phyloP scores from a whole-genome alignment of 192 early-diverging fungal species.

The Ambispora gerdemannii region DNA sequence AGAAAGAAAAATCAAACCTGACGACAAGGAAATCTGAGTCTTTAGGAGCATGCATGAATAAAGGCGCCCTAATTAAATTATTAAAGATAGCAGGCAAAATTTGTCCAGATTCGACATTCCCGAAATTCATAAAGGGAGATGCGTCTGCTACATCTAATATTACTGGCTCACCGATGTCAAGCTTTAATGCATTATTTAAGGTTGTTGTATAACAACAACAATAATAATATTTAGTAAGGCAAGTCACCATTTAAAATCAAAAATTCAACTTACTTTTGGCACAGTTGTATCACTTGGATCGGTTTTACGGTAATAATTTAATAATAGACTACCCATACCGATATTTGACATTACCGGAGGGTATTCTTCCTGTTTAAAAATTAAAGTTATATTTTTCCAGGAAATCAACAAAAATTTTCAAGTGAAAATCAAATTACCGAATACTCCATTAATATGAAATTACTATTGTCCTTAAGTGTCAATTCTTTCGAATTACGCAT shows the following conservation, averaged over 20 bases:
- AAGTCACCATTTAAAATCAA: not conserved
- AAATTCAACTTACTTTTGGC: constrained; percentile 52
- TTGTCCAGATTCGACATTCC: constrained; percentile 89
- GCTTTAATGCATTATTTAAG: constrained; percentile 34
- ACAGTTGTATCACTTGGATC: constrained; percentile 75
- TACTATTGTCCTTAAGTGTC: constrained; percentile 79
- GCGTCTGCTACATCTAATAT: constrained; percentile 85
- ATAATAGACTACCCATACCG: constrained; percentile 92
- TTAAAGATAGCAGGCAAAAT: constrained; percentile 87
- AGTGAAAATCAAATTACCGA: constrained; percentile 44
- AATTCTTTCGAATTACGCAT: constrained; percentile 85
- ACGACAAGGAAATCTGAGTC: constrained; percentile 85
- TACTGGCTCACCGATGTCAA: constrained; percentile 79
- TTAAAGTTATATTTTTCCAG: not conserved
- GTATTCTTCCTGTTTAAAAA: constrained; percentile 74
- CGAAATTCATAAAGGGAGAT: constrained; percentile 93
- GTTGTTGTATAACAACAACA: too few species aligned
- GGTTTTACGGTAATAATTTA: constrained; percentile 94
- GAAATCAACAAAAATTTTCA: constrained; percentile 10
- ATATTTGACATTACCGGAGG: constrained; percentile 88
- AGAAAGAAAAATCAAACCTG: constrained; percentile 35
- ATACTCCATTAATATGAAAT: constrained; percentile 87
- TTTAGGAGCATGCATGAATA: constrained; percentile 72
- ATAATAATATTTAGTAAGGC: too few species aligned
- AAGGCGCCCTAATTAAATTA: constrained; percentile 90